Evolutionary conservation across 345 rosid species (phyloP), one percentile per base, ranked within the genome.

Genomic region (Eutrema yunnanense): DNA sequence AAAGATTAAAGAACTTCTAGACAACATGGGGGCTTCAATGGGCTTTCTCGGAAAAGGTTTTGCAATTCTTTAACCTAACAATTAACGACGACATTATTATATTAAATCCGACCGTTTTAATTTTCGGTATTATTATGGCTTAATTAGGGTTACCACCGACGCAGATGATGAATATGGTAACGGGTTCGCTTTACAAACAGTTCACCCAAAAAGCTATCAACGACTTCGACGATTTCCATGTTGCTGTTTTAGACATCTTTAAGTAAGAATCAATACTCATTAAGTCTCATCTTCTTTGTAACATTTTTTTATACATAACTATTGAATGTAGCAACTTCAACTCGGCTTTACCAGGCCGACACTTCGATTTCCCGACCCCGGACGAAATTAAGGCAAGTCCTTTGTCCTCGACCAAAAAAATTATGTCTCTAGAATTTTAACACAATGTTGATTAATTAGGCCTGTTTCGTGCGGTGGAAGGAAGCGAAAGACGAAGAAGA

Each of bases 281-380:
- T 0, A 52, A 54, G 13, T 42, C 77, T 34, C 43, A 57, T 22
- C 34, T 30, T 30, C 5, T 32, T 32, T 6, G 5, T 30, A 2
- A 4, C 33, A 30, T 1, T 6, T 6, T 6, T 32, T 27, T 36
- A 8, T 16, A 16, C 43, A 32, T 53, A 62, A 43, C 29, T 40
- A 8, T 50, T 32, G 43, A 44, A 22, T 73, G 38, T 80, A 94
- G 95, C 83, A 70, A 86, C 52, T 81, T 91, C 84, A 94, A 91
- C 80, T 83, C 97, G 16, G 90, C 95, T 56, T 79, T 94, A 56
- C 98, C 98, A 0, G 97, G 96, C n/a, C 80, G 85, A 61, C 97
- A 94, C 67, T 91, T 85, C 36, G 97, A 94, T 58, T 87, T 78
- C 1, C 98, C 96, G 13, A 26, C 88, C 0, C 69, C 78, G 2